Conservation (phyloP, 1,284 basidiomycete species). For the Pyrrhoderma lamaoense region DNA sequence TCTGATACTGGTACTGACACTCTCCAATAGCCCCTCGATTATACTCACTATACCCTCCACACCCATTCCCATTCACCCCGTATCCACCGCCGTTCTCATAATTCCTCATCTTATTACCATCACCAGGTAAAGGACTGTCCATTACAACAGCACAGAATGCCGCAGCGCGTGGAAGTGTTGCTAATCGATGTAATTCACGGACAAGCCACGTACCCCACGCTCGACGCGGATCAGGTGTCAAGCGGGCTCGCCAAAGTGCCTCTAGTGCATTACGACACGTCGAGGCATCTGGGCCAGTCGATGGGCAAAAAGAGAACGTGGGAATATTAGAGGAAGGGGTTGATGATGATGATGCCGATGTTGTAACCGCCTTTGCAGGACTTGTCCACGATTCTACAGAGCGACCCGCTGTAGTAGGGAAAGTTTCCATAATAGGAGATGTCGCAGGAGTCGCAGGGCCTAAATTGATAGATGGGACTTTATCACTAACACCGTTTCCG, state of each 20-base stretch:
- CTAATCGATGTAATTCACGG: slow-evolving; percentile 23
- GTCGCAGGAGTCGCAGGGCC: too few relatives aligned
- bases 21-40: too few relatives aligned
- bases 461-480: too few relatives aligned
- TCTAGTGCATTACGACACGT: slow-evolving; percentile 15
- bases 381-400: neutral
- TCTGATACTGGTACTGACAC: too few relatives aligned
- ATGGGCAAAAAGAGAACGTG: slow-evolving; percentile 9
- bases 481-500: too few relatives aligned
- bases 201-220: slow-evolving; percentile 25
- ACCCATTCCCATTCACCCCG: neutral
- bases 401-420: neutral
- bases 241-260: slow-evolving; percentile 20
- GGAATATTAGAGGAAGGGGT: slow-evolving; percentile 2
- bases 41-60: neutral
- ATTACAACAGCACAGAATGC: neutral
- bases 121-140: neutral
- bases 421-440: neutral
- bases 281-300: neutral
- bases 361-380: neutral
- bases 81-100: neutral
- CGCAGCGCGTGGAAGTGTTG: slow-evolving; percentile 7
- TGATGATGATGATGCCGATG: neutral
- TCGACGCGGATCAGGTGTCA: slow-evolving; percentile 20
- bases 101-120: neutral